Conservation (phyloP, 805 yeast genomes). For the Yarrowia hollandica region DNA sequence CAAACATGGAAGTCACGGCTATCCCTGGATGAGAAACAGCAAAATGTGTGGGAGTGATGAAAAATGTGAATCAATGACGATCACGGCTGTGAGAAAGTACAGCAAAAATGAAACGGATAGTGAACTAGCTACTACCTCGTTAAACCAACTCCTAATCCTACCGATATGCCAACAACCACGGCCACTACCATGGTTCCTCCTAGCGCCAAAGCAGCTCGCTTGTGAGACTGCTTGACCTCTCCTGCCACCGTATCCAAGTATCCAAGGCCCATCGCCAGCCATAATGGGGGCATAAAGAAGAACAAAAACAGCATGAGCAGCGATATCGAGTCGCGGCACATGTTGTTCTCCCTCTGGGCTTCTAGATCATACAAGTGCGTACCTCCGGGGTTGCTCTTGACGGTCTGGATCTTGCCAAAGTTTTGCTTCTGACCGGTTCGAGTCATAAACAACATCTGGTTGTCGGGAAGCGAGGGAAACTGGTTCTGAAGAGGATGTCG, state of each 20-base stretch:
- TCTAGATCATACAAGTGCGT: conserved; percentile 20
- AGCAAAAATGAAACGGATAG: not conserved
- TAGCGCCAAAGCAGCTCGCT: conserved; percentile 41
- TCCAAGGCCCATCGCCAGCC: conserved; percentile 45
- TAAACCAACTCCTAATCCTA: conserved; percentile 24
- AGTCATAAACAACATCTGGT: conserved; percentile 24
- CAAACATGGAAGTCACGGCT: not conserved
- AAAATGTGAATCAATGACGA: not conserved
- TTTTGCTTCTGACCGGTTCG: conserved; percentile 12
- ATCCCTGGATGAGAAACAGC: not conserved
- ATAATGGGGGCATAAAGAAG: conserved; percentile 43
- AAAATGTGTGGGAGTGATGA: not conserved
- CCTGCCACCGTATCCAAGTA: conserved; percentile 42
- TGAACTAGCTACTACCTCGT: conserved; percentile 9
- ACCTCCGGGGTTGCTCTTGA: conserved; percentile 16
- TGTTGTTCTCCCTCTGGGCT: conserved; percentile 1
- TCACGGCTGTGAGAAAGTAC: conserved; percentile 3
- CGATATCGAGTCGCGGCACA: conserved; percentile 23
- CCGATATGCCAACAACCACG: conserved; percentile 23
- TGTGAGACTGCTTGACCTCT: conserved; percentile 37
- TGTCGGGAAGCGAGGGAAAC: conserved; percentile 25
- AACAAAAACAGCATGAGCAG: conserved; percentile 9
- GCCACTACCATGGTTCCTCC: conserved; percentile 33
- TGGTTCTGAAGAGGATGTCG: conserved; percentile 24
- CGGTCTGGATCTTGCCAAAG: conserved; percentile 4